Percentiles rank a stretch among this genome's conserved stretches.
phyloP scores from a whole-genome alignment of 148 eudicot species.

The Silene conica region DNA sequence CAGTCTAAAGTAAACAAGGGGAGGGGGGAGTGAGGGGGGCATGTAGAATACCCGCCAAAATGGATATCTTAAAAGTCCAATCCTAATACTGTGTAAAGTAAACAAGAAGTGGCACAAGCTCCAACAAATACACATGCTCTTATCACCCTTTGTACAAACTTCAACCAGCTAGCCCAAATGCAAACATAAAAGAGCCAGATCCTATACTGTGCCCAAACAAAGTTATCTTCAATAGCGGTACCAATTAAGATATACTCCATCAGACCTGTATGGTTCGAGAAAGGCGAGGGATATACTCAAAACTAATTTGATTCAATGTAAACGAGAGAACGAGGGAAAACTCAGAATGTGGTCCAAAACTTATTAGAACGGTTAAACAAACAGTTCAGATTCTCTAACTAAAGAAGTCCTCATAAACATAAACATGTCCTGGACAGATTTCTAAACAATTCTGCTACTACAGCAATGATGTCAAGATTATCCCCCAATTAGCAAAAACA shows the following conservation, averaged over 20 bases:
- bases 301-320: neutral
- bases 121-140: neutral
- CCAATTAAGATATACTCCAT: neutral
- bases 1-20: too few relatives aligned
- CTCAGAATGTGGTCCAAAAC: neutral
- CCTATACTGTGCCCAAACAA: neutral
- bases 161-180: too few relatives aligned
- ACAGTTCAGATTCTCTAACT: neutral
- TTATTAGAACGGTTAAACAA: neutral
- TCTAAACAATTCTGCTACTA: neutral
- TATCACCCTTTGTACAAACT: too few relatives aligned
- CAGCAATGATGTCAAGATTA: neutral
- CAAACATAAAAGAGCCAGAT: neutral
- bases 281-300: neutral
- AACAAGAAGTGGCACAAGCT: neutral
- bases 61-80: neutral
- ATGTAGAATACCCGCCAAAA: neutral
- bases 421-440: neutral
- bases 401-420: neutral
- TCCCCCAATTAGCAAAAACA: neutral
- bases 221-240: neutral
- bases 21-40: too few relatives aligned
- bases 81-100: neutral
- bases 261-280: neutral
- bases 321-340: neutral